Evolutionary conservation across 805 yeast species (phyloP).

Genomic region (Wickerhamiella musiphila): DNA sequence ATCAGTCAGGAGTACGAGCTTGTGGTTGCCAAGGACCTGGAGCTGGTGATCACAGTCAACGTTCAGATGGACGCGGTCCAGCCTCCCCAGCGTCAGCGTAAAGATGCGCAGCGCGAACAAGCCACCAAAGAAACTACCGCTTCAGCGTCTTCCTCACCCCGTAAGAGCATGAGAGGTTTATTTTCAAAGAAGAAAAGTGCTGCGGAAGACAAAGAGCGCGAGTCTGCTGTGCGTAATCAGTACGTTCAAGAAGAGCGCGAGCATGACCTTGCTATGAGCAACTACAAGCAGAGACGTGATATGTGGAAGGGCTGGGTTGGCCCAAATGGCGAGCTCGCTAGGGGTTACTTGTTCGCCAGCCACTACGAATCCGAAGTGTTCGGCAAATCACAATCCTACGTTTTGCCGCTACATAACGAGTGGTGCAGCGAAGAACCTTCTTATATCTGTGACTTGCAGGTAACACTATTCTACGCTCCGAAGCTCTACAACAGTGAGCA

Average conservation of each 20-base stretch:
- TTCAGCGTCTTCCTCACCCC: slow-evolving; percentile 5
- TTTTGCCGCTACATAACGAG: slow-evolving; percentile 56
- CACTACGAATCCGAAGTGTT: slow-evolving; percentile 38
- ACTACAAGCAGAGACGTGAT: slow-evolving; percentile 19
- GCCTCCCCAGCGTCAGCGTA: slow-evolving; percentile 11
- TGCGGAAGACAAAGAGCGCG: background rate
- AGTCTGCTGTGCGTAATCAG: slow-evolving; percentile 1
- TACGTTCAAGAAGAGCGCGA: slow-evolving; percentile 4
- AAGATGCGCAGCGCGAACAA: background rate
- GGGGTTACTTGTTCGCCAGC: slow-evolving; percentile 49
- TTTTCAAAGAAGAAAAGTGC: slow-evolving; percentile 12
- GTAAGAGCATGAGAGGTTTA: slow-evolving; percentile 14
- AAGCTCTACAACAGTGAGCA: slow-evolving; percentile 33
- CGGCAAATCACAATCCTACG: slow-evolving; percentile 34
- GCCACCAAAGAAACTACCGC: background rate
- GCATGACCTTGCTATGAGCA: slow-evolving; percentile 9
- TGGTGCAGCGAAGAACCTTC: slow-evolving; percentile 53
- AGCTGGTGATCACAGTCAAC: slow-evolving; percentile 56
- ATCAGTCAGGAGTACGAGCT: slow-evolving; percentile 58
- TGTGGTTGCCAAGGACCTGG: slow-evolving; percentile 41
- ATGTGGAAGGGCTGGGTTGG: slow-evolving; percentile 49
- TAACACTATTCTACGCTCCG: slow-evolving; percentile 51
- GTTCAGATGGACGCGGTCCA: slow-evolving; percentile 31
- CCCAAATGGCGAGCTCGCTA: slow-evolving; percentile 75
- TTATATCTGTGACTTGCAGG: slow-evolving; percentile 46